Evolutionary conservation across 2,329 filamentous ascomycete species (phyloP), one percentile per base, ranked within the genome.

Genomic region (Tolypocladium album): DNA sequence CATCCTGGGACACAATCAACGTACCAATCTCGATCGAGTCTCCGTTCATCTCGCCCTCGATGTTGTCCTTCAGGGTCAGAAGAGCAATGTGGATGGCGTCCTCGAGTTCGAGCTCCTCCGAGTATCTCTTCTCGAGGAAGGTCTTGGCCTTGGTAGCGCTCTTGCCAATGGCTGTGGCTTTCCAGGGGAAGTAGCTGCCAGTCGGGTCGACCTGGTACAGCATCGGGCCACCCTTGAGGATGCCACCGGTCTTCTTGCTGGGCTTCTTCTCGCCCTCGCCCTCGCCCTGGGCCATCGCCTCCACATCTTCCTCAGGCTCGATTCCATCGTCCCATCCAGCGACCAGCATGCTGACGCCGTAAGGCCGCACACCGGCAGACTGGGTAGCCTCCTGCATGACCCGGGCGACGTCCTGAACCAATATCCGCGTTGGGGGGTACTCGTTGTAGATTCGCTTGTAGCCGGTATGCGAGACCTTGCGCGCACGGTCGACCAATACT

Each of bases 381-480:
- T 99, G 94, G 62, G 94, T 99, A 63, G 94, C 94, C 79, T 99
- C 94, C 78, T 99, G 94, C 88, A 99, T 97, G 67, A 97, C 93
- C 65, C 92, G 86, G 62, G 94, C 94, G 61, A 99, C 92, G 71
- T 99, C 94, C 78, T 99, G 94, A 60, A 99, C 94, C 79, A 99
- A 85, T 88, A 99, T 99, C 75, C 94, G 88, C 60, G 94, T 99
- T 7, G 94, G 94, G n/a, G 94, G 94, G 80, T 99, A 99, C 80
- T 99, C 94, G 79, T 99, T 99, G 83, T 99, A 99, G 80, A 99
- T 92, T 76, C 94, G 91, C 86, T 99, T 99, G 87, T 99, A 99
- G 75, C 88, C 89, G 56, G 94, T 96, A 79, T 99, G 94, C 60
- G 92, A 96, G 67, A 97, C 94, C 78, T 97, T 99, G 73, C 94